Base-by-base conservation (phyloP, 2,329 filamentous ascomycete species). In the Pseudocercospora pini-densiflorae region DNA sequence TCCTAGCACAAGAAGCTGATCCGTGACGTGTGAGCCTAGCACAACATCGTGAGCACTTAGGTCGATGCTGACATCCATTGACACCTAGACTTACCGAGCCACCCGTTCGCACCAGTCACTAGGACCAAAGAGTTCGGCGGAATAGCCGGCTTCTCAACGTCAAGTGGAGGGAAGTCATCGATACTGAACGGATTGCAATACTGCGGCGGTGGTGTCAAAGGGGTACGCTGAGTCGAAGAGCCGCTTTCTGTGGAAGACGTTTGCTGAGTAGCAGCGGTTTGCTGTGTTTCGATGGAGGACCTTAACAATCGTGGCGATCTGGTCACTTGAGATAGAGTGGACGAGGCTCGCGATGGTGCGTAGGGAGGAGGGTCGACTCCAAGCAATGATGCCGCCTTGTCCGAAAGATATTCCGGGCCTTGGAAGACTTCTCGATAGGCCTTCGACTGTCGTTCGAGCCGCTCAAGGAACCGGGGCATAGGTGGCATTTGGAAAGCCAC, bases 61-160 rank as follows among this genome's bases (percentile, higher is more conserved):
- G n/a, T 23, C 8, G 1, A 10, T 36, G 3, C 36, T 47, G 47
- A 24, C 10, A 29, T 23, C 7, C n/a, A 31, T 4, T 8, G 21
- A 14, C 21, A 43, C 21, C 23, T 27, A 19, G 16, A 59, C 33
- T 45, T 47, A 59, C 57, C 57, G 12, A 59, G 57, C 19, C 66
- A 73, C 29, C 74, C 71, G 31, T 72, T 75, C 36, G 70, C 74
- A 14, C 73, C 75, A 9, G 74, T 76, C 19, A 66, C 64, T 5
- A 66, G 40, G 4, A 66, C 55, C 19, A 66, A 36, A 24, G 64
- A 23, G 40, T 59, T 61, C 14, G 59, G 40, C 1, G 40, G 40
- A 43, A 61, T n/a, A 6, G 58, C 21, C 16, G 47, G 62, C 29
- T 55, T 61, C 27, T 53, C 59, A 33, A 58, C 33, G 23, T 58